Evolutionary conservation across 768 basidiomycete species (phyloP).

Genomic region (Ramaria sp.): DNA sequence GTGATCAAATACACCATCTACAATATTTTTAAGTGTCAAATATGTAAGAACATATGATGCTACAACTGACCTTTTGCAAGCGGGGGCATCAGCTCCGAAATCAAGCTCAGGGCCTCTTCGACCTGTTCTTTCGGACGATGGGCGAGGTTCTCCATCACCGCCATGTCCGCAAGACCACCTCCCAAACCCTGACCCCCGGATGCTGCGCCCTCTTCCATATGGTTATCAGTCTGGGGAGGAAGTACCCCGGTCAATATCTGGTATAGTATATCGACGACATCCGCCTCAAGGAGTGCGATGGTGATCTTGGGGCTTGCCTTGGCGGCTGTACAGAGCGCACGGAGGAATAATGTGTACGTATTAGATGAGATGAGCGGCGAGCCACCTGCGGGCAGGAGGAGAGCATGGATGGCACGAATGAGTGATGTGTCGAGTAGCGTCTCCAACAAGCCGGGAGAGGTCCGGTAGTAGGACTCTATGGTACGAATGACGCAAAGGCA

Average conservation of each 20-base stretch:
- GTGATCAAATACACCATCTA: conserved; percentile 94
- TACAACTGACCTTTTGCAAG: conserved; percentile 66
- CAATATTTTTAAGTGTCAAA: conserved; percentile 4
- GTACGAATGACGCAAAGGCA: conserved; percentile 91
- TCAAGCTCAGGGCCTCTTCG: conserved; percentile 82
- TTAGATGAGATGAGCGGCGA: conserved; percentile 77
- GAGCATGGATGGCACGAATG: conserved; percentile 74
- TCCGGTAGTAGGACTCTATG: conserved; percentile 84
- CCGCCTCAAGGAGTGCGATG: conserved; percentile 78
- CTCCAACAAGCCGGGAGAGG: conserved; percentile 80
- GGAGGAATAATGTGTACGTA: conserved; percentile 82
- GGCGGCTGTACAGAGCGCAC: conserved; percentile 80
- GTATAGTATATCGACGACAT: conserved; percentile 85
- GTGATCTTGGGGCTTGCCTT: conserved; percentile 84
- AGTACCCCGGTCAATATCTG: conserved; percentile 93
- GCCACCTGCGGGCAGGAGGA: conserved; percentile 77
- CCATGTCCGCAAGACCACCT: conserved; percentile 89
- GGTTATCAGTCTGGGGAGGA: conserved; percentile 47
- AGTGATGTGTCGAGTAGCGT: conserved; percentile 68
- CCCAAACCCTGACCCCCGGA: conserved; percentile 67
- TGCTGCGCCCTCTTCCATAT: conserved; percentile 52
- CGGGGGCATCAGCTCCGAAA: conserved; percentile 89
- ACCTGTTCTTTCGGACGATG: conserved; percentile 96
- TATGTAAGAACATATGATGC: not conserved
- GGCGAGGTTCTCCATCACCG: conserved; percentile 94